A percentile compares a stretch with the other conserved stretches of the same genome.
Conservation (phyloP, 495 filamentous ascomycete species). For the Hypomontagnella submonticulosa region DNA sequence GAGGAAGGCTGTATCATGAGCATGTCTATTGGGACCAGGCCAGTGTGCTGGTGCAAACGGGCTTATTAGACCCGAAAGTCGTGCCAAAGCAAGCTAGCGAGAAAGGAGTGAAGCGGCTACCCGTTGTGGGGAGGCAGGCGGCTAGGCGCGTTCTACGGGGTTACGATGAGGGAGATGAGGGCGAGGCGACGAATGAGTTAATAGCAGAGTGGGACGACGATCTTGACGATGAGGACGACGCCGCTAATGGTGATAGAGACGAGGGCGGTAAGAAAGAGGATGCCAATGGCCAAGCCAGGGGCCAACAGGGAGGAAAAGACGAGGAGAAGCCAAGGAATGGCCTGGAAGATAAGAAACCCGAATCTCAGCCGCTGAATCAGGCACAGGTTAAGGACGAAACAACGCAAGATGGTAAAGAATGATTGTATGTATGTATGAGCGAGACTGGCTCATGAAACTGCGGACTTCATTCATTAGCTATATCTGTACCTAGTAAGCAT, state of each 20-base stretch:
- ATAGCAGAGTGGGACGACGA: conserved; percentile 61
- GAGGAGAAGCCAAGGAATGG: background rate
- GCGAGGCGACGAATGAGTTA: conserved; percentile 70
- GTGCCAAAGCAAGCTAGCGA: conserved; percentile 61
- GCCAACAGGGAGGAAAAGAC: conserved; percentile 2
- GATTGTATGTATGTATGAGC: background rate
- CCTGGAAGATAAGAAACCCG: conserved; percentile 4
- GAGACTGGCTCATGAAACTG: background rate
- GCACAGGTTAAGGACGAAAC: conserved; percentile 16
- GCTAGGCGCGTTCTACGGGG: conserved; percentile 69
- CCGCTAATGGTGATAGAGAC: conserved; percentile 13
- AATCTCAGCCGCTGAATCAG: conserved; percentile 8
- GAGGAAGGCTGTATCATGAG: conserved; percentile 71
- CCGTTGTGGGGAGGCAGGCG: conserved; percentile 72
- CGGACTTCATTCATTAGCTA: too few species aligned
- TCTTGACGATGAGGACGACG: conserved; percentile 24
- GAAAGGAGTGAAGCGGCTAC: conserved; percentile 58
- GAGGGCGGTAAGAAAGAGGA: background rate
- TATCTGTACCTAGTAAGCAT: too few species aligned
- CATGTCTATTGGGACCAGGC: conserved; percentile 86
- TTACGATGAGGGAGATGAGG: conserved; percentile 61
- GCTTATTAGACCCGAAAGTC: conserved; percentile 70
- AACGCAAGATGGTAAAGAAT: background rate
- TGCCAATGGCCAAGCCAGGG: conserved; percentile 9
- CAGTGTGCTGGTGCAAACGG: conserved; percentile 76